Evolutionary conservation across 495 filamentous ascomycete genomes (phyloP).

Genomic region (Penicillium atrosanguineum): DNA sequence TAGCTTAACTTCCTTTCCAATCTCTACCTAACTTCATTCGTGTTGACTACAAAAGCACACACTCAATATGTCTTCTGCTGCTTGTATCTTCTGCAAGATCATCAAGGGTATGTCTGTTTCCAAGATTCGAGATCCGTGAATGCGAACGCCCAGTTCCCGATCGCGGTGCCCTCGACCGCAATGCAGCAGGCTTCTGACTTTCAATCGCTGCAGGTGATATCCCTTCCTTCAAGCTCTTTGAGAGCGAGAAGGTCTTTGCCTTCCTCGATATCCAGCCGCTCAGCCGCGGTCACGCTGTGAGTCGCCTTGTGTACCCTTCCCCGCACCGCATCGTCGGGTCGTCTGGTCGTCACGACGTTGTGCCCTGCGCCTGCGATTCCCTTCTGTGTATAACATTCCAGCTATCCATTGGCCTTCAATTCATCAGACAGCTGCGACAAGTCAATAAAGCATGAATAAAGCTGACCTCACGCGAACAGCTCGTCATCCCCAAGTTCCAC

Average conservation of each 20-base stretch:
- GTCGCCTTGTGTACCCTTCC: slow-evolving; percentile 20
- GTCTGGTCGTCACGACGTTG: not conserved
- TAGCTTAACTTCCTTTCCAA: not conserved
- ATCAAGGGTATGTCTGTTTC: slow-evolving; percentile 70
- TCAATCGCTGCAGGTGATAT: slow-evolving; percentile 67
- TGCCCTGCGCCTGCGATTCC: not conserved
- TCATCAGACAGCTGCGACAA: not conserved
- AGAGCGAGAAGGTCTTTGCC: slow-evolving; percentile 87
- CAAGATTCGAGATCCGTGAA: not conserved
- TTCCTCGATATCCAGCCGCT: slow-evolving; percentile 96
- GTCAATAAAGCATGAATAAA: not conserved
- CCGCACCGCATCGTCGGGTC: slow-evolving; percentile 15
- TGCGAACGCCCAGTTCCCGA: not conserved
- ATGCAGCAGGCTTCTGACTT: not conserved
- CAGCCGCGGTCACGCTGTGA: slow-evolving; percentile 76
- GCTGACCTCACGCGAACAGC: slow-evolving; percentile 47
- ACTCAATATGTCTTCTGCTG: slow-evolving; percentile 46
- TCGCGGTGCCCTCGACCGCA: not conserved
- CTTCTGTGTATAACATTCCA: not conserved
- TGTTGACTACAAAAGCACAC: slow-evolving; percentile 7
- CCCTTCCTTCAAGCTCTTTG: slow-evolving; percentile 91
- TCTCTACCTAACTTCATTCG: slow-evolving; percentile 5
- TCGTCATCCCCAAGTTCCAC: slow-evolving; percentile 95
- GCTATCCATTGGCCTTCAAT: not conserved
- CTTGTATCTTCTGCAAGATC: slow-evolving; percentile 98